Evolutionary conservation across 1,284 basidiomycete species (phyloP), one percentile per base, ranked within the genome.

Genomic region (Ustilago curta): DNA sequence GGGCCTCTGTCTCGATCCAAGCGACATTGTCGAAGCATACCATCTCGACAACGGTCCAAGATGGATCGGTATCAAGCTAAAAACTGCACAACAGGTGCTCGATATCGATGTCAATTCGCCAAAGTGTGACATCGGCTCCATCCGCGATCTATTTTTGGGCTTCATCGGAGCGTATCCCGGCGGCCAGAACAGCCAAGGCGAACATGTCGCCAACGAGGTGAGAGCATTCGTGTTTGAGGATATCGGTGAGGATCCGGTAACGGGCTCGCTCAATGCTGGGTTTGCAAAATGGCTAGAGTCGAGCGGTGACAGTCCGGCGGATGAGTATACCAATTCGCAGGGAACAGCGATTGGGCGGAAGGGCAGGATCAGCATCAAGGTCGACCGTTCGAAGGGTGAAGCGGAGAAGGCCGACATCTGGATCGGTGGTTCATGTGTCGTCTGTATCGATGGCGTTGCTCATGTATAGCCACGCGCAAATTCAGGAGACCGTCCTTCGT

Each of bases 21-120:
- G 43, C 27, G 44, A 59, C n/a, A 48, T 83, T 8, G 7, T 76
- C 12, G 72, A 67, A 6, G 57, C 78, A 37, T 56, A 60, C 2
- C 70, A 76, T 61, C 73, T 83, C 48, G 70, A 71, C 50, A 83
- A 82, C 44, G 80, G 81, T n/a, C 78, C 81, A 4, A 54, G 58
- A 8, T 83, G 79, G 78, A 54, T 78, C 39, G 75, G 76, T 3
- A 49, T 83, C 40, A 62, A 72, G 42, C 69, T 82, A 7, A 40
- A 43, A 6, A 42, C 52, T 6, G 76, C 79, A 0, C 31, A 70
- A 7, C 44, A 59, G 2, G 81, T 83, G n/a, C 59, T 82, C 18
- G 62, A 65, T 9, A 51, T 80, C 43, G 40, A 70, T 27, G 37
- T 62, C 8, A 55, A 67, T 18, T 44, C 51, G 5, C 60, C 67